A percentile compares a stretch with the other conserved stretches of the same genome.
Conservation (phyloP, 441 rosid species). For the Isatis lusitanica region DNA sequence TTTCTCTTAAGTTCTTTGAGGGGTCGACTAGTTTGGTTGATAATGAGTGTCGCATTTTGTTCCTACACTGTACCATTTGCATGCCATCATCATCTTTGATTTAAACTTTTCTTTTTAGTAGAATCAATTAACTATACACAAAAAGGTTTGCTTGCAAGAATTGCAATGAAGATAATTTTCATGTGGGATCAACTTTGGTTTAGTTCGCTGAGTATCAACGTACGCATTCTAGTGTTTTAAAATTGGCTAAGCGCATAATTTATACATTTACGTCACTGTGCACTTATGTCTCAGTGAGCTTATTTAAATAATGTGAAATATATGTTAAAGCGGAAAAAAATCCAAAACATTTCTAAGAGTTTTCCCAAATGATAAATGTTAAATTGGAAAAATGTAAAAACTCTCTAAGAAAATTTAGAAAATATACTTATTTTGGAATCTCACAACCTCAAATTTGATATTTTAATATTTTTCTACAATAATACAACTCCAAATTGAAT, state of each 20-base stretch:
- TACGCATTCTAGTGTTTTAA: not conserved
- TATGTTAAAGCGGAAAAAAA: too few species aligned
- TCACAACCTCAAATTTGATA: too few species aligned
- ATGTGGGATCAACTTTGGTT: slow-evolving; percentile 36
- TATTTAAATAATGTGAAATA: too few species aligned
- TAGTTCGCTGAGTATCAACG: slow-evolving; percentile 21
- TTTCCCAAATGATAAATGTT: too few species aligned
- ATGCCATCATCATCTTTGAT: slow-evolving; percentile 37
- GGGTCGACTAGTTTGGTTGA: slow-evolving; percentile 44
- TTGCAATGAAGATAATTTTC: slow-evolving; percentile 19
- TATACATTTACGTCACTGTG: not conserved
- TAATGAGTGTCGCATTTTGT: slow-evolving; percentile 43
- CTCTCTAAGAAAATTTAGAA: too few species aligned
- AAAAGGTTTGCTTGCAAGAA: slow-evolving; percentile 29
- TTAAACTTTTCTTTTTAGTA: slow-evolving; percentile 18
- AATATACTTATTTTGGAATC: too few species aligned
- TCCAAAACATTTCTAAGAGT: too few species aligned
- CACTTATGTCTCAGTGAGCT: not conserved
- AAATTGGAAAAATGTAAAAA: too few species aligned
- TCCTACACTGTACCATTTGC: slow-evolving; percentile 41
- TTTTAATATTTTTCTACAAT: too few species aligned
- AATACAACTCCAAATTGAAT: too few species aligned
- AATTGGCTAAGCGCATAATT: not conserved
- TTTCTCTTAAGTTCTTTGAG: not conserved
- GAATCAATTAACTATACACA: slow-evolving; percentile 2